A percentile compares a stretch with the other conserved stretches of the same genome.
Evolutionary conservation across 1,139 yeast species (phyloP).

Genomic region (Insectozyma bohioensis): DNA sequence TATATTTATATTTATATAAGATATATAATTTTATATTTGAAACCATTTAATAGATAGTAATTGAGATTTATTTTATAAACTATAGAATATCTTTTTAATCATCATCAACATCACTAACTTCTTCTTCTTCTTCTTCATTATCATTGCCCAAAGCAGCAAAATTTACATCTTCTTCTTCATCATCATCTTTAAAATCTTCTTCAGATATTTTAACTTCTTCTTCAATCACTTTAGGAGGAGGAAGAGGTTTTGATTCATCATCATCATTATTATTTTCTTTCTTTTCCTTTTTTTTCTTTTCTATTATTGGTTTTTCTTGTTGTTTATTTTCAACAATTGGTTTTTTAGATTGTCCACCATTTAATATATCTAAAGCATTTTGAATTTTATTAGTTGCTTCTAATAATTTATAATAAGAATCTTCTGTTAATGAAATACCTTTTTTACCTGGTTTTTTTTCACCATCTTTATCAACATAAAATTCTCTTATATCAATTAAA

Average conservation of each 20-base stretch:
- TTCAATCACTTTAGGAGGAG: no score
- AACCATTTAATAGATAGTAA: no score
- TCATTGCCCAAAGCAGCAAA: no score
- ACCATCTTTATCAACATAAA: constrained; percentile 59
- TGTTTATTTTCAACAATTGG: no score
- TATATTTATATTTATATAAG: no score
- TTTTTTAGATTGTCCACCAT: constrained; percentile 21
- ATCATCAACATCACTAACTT: constrained; percentile 15
- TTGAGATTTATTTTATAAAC: no score
- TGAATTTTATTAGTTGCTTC: constrained; percentile 55
- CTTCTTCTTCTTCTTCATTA: constrained; percentile 11
- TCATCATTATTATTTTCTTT: constrained; percentile 11
- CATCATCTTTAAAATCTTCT: constrained; percentile 1
- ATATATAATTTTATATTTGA: no score
- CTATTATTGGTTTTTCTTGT: constrained; percentile 10
- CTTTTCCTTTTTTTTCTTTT: constrained; percentile 12
- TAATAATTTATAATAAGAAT: constrained; percentile 59
- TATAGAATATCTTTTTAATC: no score
- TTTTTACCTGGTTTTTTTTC: constrained; percentile 77
- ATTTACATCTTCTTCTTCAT: constrained; percentile 1
- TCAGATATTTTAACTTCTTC: constrained; percentile 1
- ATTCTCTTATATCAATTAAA: constrained; percentile 80
- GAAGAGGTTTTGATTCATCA: no score
- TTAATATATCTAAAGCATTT: constrained; percentile 55
- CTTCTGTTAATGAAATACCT: constrained; percentile 78